phyloP scores from a whole-genome alignment of 495 filamentous ascomycete species.

The Hypoxylon rickii region DNA sequence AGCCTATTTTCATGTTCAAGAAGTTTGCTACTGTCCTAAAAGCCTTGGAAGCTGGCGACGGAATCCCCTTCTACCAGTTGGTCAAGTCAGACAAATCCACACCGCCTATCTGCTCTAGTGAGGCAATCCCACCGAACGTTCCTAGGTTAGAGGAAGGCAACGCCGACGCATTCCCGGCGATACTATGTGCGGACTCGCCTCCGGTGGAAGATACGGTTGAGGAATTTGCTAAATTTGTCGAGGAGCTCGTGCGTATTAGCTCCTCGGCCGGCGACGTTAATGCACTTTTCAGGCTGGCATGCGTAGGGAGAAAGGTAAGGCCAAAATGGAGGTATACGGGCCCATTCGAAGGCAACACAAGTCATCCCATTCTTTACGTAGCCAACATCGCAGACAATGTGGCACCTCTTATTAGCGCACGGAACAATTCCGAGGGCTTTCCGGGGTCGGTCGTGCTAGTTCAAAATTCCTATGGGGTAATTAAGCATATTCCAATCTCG shows the following conservation, averaged over 20 bases:
- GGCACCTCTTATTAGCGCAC: slow-evolving; percentile 55
- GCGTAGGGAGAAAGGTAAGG: slow-evolving; percentile 60
- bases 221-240: slow-evolving; percentile 53
- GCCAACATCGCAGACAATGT: slow-evolving; percentile 63
- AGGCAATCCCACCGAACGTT: slow-evolving; percentile 35
- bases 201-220: slow-evolving; percentile 46
- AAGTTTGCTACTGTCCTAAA: slow-evolving; percentile 58
- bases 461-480: slow-evolving; percentile 58
- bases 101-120: slow-evolving; percentile 46
- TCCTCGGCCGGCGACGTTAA: slow-evolving; percentile 60
- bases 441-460: slow-evolving; percentile 56
- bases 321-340: slow-evolving; percentile 61
- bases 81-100: slow-evolving; percentile 41
- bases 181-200: slow-evolving; percentile 66
- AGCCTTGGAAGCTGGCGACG: slow-evolving; percentile 60
- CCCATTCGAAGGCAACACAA: slow-evolving; percentile 54
- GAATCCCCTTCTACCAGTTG: slow-evolving; percentile 54
- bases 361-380: slow-evolving; percentile 58
- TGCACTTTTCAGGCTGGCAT: slow-evolving; percentile 59
- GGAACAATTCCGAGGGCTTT: slow-evolving; percentile 55
- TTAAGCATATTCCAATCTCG: background rate
- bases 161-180: slow-evolving; percentile 55
- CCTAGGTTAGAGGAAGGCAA: slow-evolving; percentile 48
- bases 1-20: slow-evolving; percentile 63
- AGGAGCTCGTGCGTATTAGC: slow-evolving; percentile 52